These are phyloP conservation scores for Yarrowia osloensis DNA, from an alignment of 805 yeast species.

Conservation along the genomic window DNA sequence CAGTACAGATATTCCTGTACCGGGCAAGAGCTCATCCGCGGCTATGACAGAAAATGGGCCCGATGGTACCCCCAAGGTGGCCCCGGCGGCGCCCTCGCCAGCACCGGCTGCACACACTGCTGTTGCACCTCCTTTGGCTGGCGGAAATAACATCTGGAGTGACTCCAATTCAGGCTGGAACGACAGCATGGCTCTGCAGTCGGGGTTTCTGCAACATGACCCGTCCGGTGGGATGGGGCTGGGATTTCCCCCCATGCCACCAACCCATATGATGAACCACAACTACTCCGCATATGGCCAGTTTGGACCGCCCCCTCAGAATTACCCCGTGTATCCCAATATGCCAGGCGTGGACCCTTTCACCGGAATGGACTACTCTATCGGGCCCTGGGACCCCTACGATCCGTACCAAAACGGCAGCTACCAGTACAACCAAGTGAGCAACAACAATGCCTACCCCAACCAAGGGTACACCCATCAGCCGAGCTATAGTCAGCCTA, in stretches of 20 bases:
- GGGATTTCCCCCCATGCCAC: conserved; percentile 14
- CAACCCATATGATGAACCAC: conserved; percentile 13
- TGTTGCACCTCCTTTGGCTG: conserved; percentile 8
- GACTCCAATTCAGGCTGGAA: conserved; percentile 22
- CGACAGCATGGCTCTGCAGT: conserved; percentile 2
- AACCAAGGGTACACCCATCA: neutral
- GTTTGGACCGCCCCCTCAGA: neutral
- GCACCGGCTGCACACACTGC: neutral
- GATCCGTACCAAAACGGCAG: conserved; percentile 9
- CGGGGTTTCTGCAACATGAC: neutral
- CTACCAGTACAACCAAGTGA: neutral
- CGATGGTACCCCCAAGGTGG: neutral
- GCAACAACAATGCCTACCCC: too few relatives aligned
- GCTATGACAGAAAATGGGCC: neutral
- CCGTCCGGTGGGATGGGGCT: neutral
- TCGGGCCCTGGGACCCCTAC: conserved; percentile 23
- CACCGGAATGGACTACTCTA: conserved; percentile 13
- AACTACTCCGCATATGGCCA: neutral
- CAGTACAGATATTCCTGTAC: neutral
- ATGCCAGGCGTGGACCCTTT: conserved; percentile 8
- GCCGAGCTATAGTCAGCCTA: neutral
- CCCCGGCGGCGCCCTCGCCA: neutral
- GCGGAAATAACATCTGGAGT: conserved; percentile 15
- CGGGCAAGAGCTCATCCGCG: neutral
- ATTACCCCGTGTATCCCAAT: neutral